Percentiles rank a stretch among this genome's conserved stretches.
These are phyloP conservation scores for Puccinia brachypodii DNA, from an alignment of 1,284 basidiomycete genomes.

Conservation along the genomic window DNA sequence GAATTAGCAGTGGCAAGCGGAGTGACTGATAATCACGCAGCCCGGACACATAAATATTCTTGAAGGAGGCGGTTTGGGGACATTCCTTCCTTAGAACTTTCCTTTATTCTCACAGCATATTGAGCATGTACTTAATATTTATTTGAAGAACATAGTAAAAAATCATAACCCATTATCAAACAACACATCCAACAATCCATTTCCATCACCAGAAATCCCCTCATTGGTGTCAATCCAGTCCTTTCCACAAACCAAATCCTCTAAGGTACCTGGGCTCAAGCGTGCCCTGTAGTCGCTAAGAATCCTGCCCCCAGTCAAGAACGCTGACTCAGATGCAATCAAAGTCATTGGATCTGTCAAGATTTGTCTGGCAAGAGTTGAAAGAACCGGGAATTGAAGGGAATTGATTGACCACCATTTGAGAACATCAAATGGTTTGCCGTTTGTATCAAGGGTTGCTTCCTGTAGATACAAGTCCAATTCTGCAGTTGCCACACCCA, in stretches of 20 bases:
- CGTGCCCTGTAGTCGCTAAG: background rate
- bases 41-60: too few relatives aligned
- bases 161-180: too few relatives aligned
- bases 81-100: too few relatives aligned
- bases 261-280: background rate
- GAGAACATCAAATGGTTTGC: background rate
- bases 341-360: background rate
- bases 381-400: background rate
- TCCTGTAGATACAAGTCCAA: background rate
- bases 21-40: too few relatives aligned
- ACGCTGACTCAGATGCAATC: background rate
- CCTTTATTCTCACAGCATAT: too few relatives aligned
- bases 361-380: background rate
- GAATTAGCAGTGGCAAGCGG: too few relatives aligned
- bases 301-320: background rate
- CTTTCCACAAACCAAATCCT: background rate
- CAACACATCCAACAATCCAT: too few relatives aligned
- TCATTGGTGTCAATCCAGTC: background rate
- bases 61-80: too few relatives aligned
- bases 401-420: background rate
- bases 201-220: too few relatives aligned
- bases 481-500: background rate
- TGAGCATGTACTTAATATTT: too few relatives aligned
- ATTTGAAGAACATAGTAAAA: too few relatives aligned
- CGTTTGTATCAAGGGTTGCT: background rate